These are phyloP conservation scores for Antarctomyces pellizariae DNA, from an alignment of 495 filamentous ascomycete species.

Conservation along the genomic window DNA sequence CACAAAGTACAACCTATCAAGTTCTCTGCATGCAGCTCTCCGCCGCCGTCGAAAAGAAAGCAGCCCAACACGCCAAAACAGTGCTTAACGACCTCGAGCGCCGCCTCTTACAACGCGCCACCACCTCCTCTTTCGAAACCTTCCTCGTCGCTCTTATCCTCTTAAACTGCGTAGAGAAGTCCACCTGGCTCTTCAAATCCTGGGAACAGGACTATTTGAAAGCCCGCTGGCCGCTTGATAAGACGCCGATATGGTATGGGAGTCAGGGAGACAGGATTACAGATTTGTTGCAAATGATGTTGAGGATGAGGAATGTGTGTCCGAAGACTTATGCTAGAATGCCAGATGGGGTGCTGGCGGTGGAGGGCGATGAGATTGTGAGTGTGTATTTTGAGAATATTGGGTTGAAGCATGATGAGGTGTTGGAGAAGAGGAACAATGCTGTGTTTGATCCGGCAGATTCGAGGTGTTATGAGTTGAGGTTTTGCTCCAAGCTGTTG, in stretches of 20 bases:
- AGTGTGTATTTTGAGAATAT: constrained; percentile 37
- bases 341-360: constrained; percentile 29
- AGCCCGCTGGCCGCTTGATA: constrained; percentile 46
- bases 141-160: constrained; percentile 53
- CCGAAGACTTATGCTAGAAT: constrained; percentile 30
- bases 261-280: constrained; percentile 51
- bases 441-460: constrained; percentile 35
- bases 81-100: constrained; percentile 58
- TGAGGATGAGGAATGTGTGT: constrained; percentile 46
- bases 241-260: constrained; percentile 36
- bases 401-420: constrained; percentile 28
- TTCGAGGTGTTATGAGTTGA: constrained; percentile 41
- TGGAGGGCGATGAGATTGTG: constrained; percentile 26
- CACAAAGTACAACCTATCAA: constrained; percentile 21
- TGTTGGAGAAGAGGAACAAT: constrained; percentile 21
- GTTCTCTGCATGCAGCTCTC: constrained; percentile 46
- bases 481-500: constrained; percentile 38
- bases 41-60: constrained; percentile 51
- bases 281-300: constrained; percentile 48
- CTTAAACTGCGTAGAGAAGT: constrained; percentile 60
- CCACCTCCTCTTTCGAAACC: constrained; percentile 42
- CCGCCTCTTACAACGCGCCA: constrained; percentile 44
- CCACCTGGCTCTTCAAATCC: constrained; percentile 57
- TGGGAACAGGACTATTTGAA: constrained; percentile 39
- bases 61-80: constrained; percentile 34